Base-by-base conservation (phyloP, 1,284 basidiomycete species). In the Trichosporon asahii region DNA sequence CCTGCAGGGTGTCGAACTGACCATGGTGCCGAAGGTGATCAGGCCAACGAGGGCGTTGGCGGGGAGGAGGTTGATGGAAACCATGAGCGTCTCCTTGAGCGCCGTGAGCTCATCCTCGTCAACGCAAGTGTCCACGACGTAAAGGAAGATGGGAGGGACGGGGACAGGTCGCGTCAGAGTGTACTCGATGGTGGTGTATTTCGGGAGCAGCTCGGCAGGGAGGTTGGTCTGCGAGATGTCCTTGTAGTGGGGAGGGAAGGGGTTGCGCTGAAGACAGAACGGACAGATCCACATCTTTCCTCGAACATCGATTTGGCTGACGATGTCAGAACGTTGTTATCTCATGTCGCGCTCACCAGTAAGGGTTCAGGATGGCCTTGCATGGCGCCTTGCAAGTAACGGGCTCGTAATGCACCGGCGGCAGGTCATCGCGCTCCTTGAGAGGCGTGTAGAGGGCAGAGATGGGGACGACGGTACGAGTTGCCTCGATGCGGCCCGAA, bases 281-380 rank as follows among this genome's bases (percentile, higher is more conserved):
- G 96, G 96, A 81, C 96, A 99, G 78, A 99, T 98, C 96, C 96
- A 99, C 69, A 99, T 89, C 85, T 98, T 99, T 75, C 93, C 95
- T 76, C 97, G 90, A 71, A 98, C 93, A 85, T 99, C 96, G 82
- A 99, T 95, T 87, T 98, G 96, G 84, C 96, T 97, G 68, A 2
- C 57, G 14, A n/a, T 25, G 66, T 68, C 8, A 66, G 66, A 25
- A 25, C 46, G 14, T 23, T 23, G n/a, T 14, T 11, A 44, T 40
- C 23, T 25, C 21, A n/a, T 25, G 49, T n/a, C 49, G n/a, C 81
- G 87, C 72, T 76, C 40, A 94, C 94, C 95, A 98, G 87, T 96
- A 98, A 23, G 95, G 95, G 81, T 99, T 99, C 76, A 99, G 88
- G 75, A 99, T 94, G 61, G 96, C 95, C 72, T 96, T 90, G 87